These are phyloP conservation scores for Calophaca sinica DNA, from an alignment of 306 rosid genomes.

Conservation along the genomic window DNA sequence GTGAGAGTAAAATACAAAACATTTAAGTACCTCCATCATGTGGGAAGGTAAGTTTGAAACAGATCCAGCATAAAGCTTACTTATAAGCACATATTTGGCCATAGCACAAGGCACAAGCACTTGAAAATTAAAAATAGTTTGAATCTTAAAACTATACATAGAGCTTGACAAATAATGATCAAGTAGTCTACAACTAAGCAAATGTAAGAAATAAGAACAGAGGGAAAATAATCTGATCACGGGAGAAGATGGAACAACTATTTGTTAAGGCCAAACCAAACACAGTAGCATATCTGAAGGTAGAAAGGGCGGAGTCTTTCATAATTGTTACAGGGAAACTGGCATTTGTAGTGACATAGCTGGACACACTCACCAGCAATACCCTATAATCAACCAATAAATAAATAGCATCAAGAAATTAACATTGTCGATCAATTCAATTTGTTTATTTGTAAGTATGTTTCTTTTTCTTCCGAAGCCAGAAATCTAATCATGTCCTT, in stretches of 20 bases:
- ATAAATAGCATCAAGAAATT: conserved; percentile 29
- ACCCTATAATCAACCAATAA: conserved; percentile 47
- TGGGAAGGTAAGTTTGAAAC: neutral
- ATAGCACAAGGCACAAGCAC: conserved; percentile 5
- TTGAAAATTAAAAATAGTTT: neutral
- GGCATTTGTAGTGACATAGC: conserved; percentile 51
- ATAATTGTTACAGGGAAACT: conserved; percentile 54
- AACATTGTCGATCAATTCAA: conserved; percentile 13
- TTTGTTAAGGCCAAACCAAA: conserved; percentile 8
- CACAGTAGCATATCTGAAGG: conserved; percentile 17
- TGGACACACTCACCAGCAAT: conserved; percentile 62
- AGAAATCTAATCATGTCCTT: too few relatives aligned
- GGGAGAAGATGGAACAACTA: neutral
- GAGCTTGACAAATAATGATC: neutral
- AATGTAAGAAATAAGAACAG: neutral
- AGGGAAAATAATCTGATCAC: too few relatives aligned
- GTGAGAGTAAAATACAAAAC: neutral
- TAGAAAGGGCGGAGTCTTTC: conserved; percentile 44
- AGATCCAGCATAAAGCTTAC: conserved; percentile 33
- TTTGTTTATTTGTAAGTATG: neutral
- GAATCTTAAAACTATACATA: neutral
- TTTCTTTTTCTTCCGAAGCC: too few relatives aligned
- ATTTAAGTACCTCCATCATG: neutral
- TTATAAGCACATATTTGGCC: conserved; percentile 31
- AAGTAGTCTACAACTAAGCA: conserved; percentile 3